phyloP scores from a whole-genome alignment of 768 basidiomycete genomes.

The Asterophora parasitica region DNA sequence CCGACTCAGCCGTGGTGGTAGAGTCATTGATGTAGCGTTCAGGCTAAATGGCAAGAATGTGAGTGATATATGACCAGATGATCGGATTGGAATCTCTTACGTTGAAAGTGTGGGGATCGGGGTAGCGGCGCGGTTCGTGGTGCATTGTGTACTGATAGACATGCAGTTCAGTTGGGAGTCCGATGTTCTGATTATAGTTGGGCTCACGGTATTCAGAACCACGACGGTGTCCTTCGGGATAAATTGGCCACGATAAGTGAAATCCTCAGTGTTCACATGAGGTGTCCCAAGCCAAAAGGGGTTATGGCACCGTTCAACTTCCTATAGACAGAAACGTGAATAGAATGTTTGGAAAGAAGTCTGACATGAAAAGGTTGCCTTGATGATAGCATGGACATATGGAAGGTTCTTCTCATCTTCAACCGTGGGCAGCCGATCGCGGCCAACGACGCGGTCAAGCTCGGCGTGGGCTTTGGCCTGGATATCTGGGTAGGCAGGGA shows the following conservation, averaged over 20 bases:
- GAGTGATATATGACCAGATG: background rate
- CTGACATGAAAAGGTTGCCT: too few relatives aligned
- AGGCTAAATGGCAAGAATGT: constrained; percentile 27
- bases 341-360: too few relatives aligned
- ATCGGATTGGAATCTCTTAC: constrained; percentile 11
- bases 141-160: constrained; percentile 31
- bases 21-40: constrained; percentile 39
- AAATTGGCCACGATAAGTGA: constrained; percentile 35
- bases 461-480: constrained; percentile 26
- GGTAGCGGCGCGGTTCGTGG: constrained; percentile 31
- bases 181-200: background rate
- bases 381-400: constrained; percentile 31
- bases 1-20: constrained; percentile 36
- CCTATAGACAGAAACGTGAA: constrained; percentile 18
- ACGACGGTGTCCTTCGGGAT: constrained; percentile 37
- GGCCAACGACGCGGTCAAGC: constrained; percentile 28
- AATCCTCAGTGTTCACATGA: constrained; percentile 34
- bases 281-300: constrained; percentile 38
- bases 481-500: constrained; percentile 27
- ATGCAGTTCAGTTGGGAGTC: constrained; percentile 2
- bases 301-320: constrained; percentile 32
- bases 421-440: constrained; percentile 22
- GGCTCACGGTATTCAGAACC: constrained; percentile 32
- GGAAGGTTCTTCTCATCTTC: constrained; percentile 30
- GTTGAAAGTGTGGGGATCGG: constrained; percentile 33